Evolutionary conservation across 352 stramenopile genomes (phyloP).

Genomic region (Aphanomyces stellatus): DNA sequence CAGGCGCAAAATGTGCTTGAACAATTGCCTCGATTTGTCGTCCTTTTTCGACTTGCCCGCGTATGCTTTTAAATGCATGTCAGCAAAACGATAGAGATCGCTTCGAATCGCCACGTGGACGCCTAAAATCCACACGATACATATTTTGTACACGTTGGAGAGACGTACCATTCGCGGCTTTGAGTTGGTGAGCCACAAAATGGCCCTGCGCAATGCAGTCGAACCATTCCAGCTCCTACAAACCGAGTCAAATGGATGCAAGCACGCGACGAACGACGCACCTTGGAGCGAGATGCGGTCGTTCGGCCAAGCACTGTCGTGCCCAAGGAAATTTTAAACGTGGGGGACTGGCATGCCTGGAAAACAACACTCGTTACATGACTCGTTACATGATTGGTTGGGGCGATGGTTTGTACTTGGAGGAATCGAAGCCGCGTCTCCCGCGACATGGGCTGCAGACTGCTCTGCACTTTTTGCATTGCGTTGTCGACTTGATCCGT

Average conservation of each 20-base stretch:
- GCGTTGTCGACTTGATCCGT: constrained; percentile 67
- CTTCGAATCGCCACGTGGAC: neutral
- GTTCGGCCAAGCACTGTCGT: constrained; percentile 61
- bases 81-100: constrained; percentile 7
- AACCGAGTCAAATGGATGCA: neutral
- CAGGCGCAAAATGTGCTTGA: constrained; percentile 1
- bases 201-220: constrained; percentile 29
- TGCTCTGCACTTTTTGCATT: constrained; percentile 53
- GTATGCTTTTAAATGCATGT: constrained; percentile 5
- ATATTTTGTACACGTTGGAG: neutral
- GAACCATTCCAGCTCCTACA: constrained; percentile 61
- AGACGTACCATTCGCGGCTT: neutral
- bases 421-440: constrained; percentile 46
- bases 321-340: constrained; percentile 48
- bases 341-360: too few relatives aligned
- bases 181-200: neutral
- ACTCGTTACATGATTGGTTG: neutral
- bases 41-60: neutral
- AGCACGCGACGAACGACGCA: neutral
- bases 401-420: neutral
- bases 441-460: constrained; percentile 42
- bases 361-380: neutral
- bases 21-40: neutral
- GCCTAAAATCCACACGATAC: neutral
- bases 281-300: constrained; percentile 60